Evolutionary conservation across 495 filamentous ascomycete genomes (phyloP).

Genomic region (Delitschia confertaspora): DNA sequence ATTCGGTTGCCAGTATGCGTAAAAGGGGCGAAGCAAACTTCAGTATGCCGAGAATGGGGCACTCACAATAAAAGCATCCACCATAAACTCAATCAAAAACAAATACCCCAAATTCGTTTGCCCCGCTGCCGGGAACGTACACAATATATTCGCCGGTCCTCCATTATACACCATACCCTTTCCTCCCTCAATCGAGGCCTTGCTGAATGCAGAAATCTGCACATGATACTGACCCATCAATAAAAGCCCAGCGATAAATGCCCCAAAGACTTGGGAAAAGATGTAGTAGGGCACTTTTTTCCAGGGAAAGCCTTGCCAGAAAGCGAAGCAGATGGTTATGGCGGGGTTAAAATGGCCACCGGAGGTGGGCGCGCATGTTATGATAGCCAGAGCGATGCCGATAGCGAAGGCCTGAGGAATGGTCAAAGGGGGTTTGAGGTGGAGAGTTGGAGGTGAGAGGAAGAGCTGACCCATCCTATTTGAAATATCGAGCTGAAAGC

Average conservation of each 20-base stretch:
- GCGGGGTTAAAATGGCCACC: constrained; percentile 47
- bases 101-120: constrained; percentile 43
- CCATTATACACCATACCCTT: constrained; percentile 37
- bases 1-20: too few relatives aligned
- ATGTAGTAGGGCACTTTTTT: constrained; percentile 46
- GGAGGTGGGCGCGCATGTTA: constrained; percentile 43
- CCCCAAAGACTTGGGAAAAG: constrained; percentile 44
- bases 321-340: constrained; percentile 42
- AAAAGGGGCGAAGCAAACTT: neutral
- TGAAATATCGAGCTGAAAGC: constrained; percentile 41
- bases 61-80: constrained; percentile 41
- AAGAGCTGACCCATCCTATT: constrained; percentile 37
- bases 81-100: constrained; percentile 48
- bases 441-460: neutral
- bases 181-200: constrained; percentile 27
- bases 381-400: constrained; percentile 49
- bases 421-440: constrained; percentile 10
- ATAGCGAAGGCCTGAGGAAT: constrained; percentile 39
- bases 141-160: constrained; percentile 42
- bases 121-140: constrained; percentile 37
- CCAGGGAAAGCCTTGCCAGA: constrained; percentile 47
- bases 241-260: constrained; percentile 43
- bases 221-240: constrained; percentile 45
- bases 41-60: constrained; percentile 8
- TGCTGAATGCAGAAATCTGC: constrained; percentile 38